phyloP scores from a whole-genome alignment of 2,329 filamentous ascomycete genomes.

The Eurotiales sp. region DNA sequence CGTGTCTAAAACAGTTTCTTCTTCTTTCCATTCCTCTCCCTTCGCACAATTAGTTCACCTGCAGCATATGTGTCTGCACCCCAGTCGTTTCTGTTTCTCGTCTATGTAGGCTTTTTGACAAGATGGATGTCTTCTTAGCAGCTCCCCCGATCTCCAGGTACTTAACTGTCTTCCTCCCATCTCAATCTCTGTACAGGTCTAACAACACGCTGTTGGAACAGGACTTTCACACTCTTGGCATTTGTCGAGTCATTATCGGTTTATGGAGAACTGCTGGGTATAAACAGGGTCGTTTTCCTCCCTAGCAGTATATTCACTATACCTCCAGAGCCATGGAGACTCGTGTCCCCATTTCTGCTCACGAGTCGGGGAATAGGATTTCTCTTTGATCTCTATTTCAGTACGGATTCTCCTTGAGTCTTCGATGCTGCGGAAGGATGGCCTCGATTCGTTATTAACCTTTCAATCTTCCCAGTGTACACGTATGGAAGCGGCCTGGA shows the following conservation, averaged over 20 bases:
- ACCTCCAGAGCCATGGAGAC: slow-evolving; percentile 58
- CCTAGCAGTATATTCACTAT: slow-evolving; percentile 51
- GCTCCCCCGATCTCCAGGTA: slow-evolving; percentile 66
- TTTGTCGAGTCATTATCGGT: slow-evolving; percentile 60
- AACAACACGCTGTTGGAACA: slow-evolving; percentile 48
- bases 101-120: slow-evolving; percentile 5
- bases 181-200: slow-evolving; percentile 24
- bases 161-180: slow-evolving; percentile 21
- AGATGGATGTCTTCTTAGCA: slow-evolving; percentile 62
- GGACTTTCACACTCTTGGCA: slow-evolving; percentile 64
- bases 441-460: neutral
- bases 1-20: slow-evolving; percentile 1
- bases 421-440: slow-evolving; percentile 13
- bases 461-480: slow-evolving; percentile 53
- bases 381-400: slow-evolving; percentile 70
- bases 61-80: too few species aligned
- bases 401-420: slow-evolving; percentile 39
- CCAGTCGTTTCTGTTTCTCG: neutral
- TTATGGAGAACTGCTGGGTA: slow-evolving; percentile 55
- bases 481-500: slow-evolving; percentile 74
- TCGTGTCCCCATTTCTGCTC: slow-evolving; percentile 57
- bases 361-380: slow-evolving; percentile 56
- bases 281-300: slow-evolving; percentile 53
- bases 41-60: neutral
- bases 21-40: neutral